phyloP scores from a whole-genome alignment of 306 rosid species.

The Purshia tridentata region DNA sequence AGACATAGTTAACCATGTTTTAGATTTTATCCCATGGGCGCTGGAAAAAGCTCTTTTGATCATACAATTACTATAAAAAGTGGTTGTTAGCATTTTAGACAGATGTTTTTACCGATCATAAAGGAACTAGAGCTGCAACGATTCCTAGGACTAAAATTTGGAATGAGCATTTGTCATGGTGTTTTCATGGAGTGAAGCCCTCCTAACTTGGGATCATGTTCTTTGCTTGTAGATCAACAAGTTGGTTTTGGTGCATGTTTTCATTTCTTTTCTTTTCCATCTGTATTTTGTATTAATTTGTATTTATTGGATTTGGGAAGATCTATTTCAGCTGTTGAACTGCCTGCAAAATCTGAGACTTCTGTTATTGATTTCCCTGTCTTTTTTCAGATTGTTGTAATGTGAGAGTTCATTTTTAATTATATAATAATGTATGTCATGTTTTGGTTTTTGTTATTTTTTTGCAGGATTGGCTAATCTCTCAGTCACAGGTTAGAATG shows the following conservation, averaged over 20 bases:
- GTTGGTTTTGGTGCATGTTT: background rate
- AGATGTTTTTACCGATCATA: background rate
- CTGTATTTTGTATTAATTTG: background rate
- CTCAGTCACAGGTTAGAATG: constrained; percentile 73
- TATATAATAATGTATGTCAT: constrained; percentile 16
- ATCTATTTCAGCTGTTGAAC: background rate
- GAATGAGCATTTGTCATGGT: background rate
- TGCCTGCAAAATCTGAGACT: background rate
- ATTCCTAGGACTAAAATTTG: background rate
- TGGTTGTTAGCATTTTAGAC: background rate
- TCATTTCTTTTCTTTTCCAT: background rate
- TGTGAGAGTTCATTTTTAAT: background rate
- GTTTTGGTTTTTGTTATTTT: constrained; percentile 16
- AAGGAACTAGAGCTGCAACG: background rate
- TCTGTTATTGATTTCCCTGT: background rate
- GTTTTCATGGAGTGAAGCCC: background rate
- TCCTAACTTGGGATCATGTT: background rate
- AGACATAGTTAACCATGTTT: background rate
- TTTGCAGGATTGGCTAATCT: constrained; percentile 86
- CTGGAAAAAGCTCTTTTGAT: background rate
- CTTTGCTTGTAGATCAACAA: background rate
- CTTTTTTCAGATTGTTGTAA: background rate
- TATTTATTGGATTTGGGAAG: background rate
- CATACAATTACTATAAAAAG: background rate
- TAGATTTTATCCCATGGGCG: background rate